Conservation (phyloP, 768 basidiomycete species). For the Rhizopogon rudus region DNA sequence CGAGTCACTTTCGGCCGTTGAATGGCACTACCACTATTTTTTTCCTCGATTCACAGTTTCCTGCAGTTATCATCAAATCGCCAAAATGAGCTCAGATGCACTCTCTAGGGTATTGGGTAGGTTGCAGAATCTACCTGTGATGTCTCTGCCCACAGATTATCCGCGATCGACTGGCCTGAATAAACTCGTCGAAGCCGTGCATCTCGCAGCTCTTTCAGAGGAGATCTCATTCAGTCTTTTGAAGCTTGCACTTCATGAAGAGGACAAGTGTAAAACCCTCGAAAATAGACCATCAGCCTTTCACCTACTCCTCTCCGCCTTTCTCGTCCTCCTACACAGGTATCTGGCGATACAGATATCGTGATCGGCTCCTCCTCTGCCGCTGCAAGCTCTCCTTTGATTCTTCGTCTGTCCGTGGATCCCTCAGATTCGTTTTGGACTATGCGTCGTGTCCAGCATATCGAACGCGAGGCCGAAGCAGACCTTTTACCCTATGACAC, state of each 20-base stretch:
- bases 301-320: conserved; percentile 89
- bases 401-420: conserved; percentile 80
- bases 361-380: conserved; percentile 88
- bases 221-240: conserved; percentile 75
- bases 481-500: conserved; percentile 81
- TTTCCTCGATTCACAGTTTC: no score
- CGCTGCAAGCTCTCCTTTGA: conserved; percentile 67
- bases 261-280: conserved; percentile 25
- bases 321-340: conserved; percentile 84
- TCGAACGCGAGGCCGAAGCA: conserved; percentile 76
- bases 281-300: conserved; percentile 70
- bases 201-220: conserved; percentile 65
- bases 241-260: conserved; percentile 70
- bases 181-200: conserved; percentile 81
- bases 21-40: no score
- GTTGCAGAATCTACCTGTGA: conserved; percentile 79
- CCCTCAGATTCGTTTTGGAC: conserved; percentile 88
- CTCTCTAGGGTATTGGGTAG: conserved; percentile 56
- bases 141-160: conserved; percentile 95
- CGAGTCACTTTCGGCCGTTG: no score
- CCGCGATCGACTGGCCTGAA: conserved; percentile 72
- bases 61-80: background rate
- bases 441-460: conserved; percentile 76
- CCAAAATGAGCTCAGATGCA: conserved; percentile 21
- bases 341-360: conserved; percentile 93